Conservation (phyloP, 192 early-diverging fungal genomes). For the Mortierella antarctica region DNA sequence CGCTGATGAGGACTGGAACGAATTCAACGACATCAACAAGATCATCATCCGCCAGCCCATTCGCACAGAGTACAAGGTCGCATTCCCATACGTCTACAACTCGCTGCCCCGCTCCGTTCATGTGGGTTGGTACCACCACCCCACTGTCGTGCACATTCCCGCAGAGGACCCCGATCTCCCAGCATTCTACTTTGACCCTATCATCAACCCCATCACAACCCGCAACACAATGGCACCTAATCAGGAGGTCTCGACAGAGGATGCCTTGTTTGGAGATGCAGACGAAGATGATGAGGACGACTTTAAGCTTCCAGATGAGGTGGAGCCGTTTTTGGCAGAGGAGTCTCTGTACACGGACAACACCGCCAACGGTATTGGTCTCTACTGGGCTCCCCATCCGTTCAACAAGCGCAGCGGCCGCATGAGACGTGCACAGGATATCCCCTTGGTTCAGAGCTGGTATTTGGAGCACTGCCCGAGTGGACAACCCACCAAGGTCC, state of each 20-base stretch:
- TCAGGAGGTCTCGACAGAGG: conserved; percentile 66
- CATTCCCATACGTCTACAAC: conserved; percentile 99
- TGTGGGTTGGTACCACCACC: conserved; percentile 93
- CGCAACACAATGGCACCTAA: conserved; percentile 68
- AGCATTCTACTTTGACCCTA: conserved; percentile 97
- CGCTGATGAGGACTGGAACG: conserved; percentile 99
- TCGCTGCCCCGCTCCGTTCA: conserved; percentile 94
- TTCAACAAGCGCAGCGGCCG: conserved; percentile 93
- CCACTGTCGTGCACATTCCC: conserved; percentile 88
- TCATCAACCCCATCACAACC: conserved; percentile 97
- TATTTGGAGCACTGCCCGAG: conserved; percentile 97
- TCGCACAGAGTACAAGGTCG: conserved; percentile 98
- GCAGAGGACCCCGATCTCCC: conserved; percentile 96
- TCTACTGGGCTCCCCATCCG: conserved; percentile 99
- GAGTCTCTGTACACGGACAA: conserved; percentile 87
- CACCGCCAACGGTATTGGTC: conserved; percentile 90
- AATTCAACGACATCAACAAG: conserved; percentile 99
- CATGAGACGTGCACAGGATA: conserved; percentile 91
- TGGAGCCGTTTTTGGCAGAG: conserved; percentile 85
- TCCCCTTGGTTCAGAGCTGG: conserved; percentile 97
- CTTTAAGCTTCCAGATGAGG: conserved; percentile 84
- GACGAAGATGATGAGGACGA: conserved; percentile 85
- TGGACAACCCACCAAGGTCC: conserved; percentile 95
- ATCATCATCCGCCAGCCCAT: conserved; percentile 99
- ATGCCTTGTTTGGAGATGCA: conserved; percentile 79